Evolutionary conservation across 352 stramenopile genomes (phyloP).

Genomic region (Globisporangium middletonii): DNA sequence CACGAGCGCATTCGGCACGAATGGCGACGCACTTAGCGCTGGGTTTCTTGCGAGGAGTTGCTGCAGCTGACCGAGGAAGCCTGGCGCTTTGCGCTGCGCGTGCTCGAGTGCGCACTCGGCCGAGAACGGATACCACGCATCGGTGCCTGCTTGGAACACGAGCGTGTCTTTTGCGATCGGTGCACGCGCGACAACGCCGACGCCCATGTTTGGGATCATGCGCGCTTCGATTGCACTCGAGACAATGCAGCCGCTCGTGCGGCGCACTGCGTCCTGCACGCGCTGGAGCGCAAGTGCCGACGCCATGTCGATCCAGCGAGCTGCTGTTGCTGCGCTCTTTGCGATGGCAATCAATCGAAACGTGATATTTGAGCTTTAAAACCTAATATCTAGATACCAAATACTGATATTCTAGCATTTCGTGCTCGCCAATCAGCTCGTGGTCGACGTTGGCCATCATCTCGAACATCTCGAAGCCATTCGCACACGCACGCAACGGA

Average conservation of each 20-base stretch:
- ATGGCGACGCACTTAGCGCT: slow-evolving; percentile 26
- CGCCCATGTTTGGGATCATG: slow-evolving; percentile 45
- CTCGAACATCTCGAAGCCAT: slow-evolving; percentile 5
- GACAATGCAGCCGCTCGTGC: slow-evolving; percentile 45
- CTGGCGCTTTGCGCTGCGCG: slow-evolving; percentile 53
- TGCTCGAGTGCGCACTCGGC: slow-evolving; percentile 54
- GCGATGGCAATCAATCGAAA: not conserved
- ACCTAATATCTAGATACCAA: not conserved
- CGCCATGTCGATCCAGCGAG: slow-evolving; percentile 3
- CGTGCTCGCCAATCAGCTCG: not conserved
- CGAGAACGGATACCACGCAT: slow-evolving; percentile 74
- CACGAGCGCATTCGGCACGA: slow-evolving; percentile 61
- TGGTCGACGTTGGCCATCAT: not conserved
- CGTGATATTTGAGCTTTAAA: not conserved
- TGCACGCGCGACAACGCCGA: slow-evolving; percentile 51
- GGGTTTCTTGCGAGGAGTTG: slow-evolving; percentile 32
- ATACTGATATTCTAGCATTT: not conserved
- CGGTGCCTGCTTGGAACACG: slow-evolving; percentile 50
- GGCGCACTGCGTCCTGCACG: slow-evolving; percentile 48
- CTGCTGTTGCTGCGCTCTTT: slow-evolving; percentile 1
- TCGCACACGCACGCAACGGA: not conserved
- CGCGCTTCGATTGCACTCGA: slow-evolving; percentile 44
- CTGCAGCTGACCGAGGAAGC: slow-evolving; percentile 54
- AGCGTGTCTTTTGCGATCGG: slow-evolving; percentile 51
- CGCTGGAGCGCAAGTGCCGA: slow-evolving; percentile 26